A percentile compares a stretch with the other conserved stretches of the same genome.
Conservation (phyloP, 306 rosid species). For the Erythrophleum fordii region DNA sequence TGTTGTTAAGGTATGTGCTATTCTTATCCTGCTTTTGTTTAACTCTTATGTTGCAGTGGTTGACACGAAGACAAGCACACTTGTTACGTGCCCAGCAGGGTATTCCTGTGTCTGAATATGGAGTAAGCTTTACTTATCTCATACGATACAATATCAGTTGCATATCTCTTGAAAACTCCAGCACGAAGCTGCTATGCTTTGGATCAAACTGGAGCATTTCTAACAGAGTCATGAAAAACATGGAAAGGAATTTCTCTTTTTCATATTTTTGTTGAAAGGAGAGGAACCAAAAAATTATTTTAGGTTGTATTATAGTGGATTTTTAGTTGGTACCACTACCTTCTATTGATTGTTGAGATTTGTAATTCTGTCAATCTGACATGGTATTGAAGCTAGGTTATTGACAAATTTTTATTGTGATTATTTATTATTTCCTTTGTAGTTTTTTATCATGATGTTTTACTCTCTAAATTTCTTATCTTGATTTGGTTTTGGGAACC, state of each 20-base stretch:
- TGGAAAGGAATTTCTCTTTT: not conserved
- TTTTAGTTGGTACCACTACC: not conserved
- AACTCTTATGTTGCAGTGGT: constrained; percentile 67
- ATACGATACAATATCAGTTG: constrained; percentile 4
- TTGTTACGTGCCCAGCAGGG: constrained; percentile 95
- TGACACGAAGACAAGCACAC: constrained; percentile 94
- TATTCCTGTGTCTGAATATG: constrained; percentile 91
- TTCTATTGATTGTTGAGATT: not conserved
- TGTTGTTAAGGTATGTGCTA: constrained; percentile 19
- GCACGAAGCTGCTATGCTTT: constrained; percentile 7
- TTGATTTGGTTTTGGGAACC: constrained; percentile 22
- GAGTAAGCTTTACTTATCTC: constrained; percentile 56
- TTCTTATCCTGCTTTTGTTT: constrained; percentile 41
- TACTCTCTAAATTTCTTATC: not conserved
- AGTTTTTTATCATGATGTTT: not conserved
- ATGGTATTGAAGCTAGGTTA: constrained; percentile 27
- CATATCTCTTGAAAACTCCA: constrained; percentile 11
- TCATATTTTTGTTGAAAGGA: not conserved
- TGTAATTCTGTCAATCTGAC: not conserved
- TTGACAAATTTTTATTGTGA: constrained; percentile 1
- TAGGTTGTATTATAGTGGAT: not conserved
- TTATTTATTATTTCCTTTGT: constrained; percentile 29
- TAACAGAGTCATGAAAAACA: constrained; percentile 1
- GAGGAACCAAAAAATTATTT: not conserved
- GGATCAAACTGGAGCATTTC: constrained; percentile 13